Evolutionary conservation across 805 yeast genomes (phyloP).

Genomic region (Wickerhamiella sorbophila): DNA sequence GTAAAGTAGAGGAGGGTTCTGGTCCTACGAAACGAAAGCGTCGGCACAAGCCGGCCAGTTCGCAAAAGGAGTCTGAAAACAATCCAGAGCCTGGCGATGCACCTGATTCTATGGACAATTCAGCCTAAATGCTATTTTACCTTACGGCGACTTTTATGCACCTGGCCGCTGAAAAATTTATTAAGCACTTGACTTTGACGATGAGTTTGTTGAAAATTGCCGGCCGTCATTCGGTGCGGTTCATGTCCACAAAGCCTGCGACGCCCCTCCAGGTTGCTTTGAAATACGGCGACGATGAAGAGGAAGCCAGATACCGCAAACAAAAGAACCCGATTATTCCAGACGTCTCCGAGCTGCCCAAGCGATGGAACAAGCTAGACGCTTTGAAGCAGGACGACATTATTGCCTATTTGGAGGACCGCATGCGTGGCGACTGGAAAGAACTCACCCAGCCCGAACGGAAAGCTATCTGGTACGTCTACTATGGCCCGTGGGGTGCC

Average conservation of each 20-base stretch:
- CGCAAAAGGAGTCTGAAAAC: constrained; percentile 3
- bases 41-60: constrained; percentile 16
- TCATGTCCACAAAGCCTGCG: constrained; percentile 3
- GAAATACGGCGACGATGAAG: constrained; percentile 18
- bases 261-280: constrained; percentile 20
- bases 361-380: constrained; percentile 25
- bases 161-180: background rate
- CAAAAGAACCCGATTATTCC: constrained; percentile 24
- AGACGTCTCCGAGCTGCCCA: constrained; percentile 18
- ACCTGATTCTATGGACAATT: background rate
- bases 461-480: constrained; percentile 23
- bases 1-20: constrained; percentile 27
- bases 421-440: constrained; percentile 25
- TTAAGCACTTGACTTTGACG: background rate
- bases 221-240: background rate
- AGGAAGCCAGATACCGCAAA: constrained; percentile 17
- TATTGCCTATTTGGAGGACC: constrained; percentile 24
- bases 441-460: constrained; percentile 21
- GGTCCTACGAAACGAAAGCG: constrained; percentile 8
- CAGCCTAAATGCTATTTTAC: no score
- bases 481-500: constrained; percentile 27
- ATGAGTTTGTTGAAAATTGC: background rate
- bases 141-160: no score
- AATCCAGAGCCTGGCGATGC: constrained; percentile 2
- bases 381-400: constrained; percentile 26